phyloP scores from a whole-genome alignment of 495 filamentous ascomycete species.

The Penicillium atrosanguineum region DNA sequence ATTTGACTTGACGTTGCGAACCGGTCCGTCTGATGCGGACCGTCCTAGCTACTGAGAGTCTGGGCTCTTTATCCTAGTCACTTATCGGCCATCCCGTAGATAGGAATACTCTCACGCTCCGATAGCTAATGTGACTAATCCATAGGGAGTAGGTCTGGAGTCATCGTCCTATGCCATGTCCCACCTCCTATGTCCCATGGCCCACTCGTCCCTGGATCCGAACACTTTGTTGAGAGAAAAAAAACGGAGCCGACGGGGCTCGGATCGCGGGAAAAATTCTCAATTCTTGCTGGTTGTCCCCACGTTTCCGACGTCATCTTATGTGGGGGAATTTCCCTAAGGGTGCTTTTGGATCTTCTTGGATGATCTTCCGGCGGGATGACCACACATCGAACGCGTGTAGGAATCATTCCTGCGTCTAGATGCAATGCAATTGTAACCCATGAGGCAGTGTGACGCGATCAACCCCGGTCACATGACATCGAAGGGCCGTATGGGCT shows the following conservation, averaged over 20 bases:
- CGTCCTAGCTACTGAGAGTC: background rate
- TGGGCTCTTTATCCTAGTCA: background rate
- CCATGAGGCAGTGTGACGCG: background rate
- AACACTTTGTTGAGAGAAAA: background rate
- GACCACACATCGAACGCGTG: background rate
- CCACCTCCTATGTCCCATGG: too few relatives aligned
- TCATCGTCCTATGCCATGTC: too few relatives aligned
- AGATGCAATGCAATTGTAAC: background rate
- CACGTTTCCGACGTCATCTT: conserved; percentile 13
- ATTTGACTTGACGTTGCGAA: background rate
- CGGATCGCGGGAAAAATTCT: background rate
- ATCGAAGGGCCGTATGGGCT: conserved; percentile 6
- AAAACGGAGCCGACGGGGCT: background rate
- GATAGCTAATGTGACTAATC: background rate
- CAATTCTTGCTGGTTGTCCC: background rate
- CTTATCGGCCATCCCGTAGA: background rate
- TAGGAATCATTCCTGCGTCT: background rate
- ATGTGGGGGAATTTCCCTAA: background rate
- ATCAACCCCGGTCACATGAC: background rate
- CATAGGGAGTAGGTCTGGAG: background rate
- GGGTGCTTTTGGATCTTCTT: background rate
- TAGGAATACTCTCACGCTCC: background rate
- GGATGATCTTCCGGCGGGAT: background rate
- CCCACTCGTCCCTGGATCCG: background rate
- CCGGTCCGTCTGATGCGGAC: background rate